These are phyloP conservation scores for Geotrichum siamense DNA, from an alignment of 1,139 yeast species.

Conservation along the genomic window DNA sequence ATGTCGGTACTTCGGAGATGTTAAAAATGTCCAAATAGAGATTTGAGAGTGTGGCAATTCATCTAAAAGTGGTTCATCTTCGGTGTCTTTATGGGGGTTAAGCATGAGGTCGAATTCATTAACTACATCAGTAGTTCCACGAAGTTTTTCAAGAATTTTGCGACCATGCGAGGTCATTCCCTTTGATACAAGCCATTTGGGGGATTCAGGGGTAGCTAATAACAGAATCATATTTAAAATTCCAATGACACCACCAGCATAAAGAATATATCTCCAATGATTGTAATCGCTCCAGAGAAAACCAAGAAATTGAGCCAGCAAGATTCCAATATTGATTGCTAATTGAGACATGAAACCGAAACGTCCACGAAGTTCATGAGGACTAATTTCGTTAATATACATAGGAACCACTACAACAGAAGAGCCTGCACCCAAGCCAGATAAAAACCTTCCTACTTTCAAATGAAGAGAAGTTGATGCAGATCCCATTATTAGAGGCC, in stretches of 20 bases:
- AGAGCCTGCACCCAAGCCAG: constrained; percentile 84
- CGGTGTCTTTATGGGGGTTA: constrained; percentile 8
- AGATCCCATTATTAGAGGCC: constrained; percentile 56
- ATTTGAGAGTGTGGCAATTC: constrained; percentile 2
- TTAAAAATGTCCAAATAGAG: constrained; percentile 40
- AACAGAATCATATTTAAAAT: constrained; percentile 42
- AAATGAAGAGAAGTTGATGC: constrained; percentile 43
- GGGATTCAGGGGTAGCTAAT: constrained; percentile 61
- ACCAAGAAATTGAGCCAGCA: constrained; percentile 70
- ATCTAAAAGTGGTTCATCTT: constrained; percentile 17
- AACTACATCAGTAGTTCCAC: constrained; percentile 28
- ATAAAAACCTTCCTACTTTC: constrained; percentile 62
- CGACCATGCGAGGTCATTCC: constrained; percentile 37
- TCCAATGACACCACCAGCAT: constrained; percentile 53
- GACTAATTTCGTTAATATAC: constrained; percentile 73
- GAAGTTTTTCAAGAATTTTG: constrained; percentile 31
- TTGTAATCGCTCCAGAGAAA: constrained; percentile 55
- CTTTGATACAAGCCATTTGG: constrained; percentile 59
- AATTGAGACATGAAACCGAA: constrained; percentile 87
- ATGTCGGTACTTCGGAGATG: constrained; percentile 45
- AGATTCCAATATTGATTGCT: constrained; percentile 74
- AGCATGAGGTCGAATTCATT: constrained; percentile 23
- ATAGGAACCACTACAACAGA: constrained; percentile 81
- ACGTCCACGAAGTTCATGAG: constrained; percentile 58
- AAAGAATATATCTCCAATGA: constrained; percentile 66